Conservation (phyloP, 2,329 filamentous ascomycete genomes). For the Lithohypha guttulata region DNA sequence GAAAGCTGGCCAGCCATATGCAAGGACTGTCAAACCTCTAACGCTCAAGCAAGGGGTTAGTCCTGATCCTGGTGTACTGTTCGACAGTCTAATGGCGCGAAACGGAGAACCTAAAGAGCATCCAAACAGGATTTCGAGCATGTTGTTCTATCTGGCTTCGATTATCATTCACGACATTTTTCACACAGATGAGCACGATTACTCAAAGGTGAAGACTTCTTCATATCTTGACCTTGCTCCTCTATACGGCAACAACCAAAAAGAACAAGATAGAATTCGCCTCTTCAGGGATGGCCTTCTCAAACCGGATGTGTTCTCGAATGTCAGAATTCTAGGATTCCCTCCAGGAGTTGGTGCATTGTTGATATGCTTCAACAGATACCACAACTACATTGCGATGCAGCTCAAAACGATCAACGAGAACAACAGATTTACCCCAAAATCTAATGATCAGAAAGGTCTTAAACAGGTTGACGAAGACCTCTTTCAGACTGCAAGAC, state of each 20-base stretch:
- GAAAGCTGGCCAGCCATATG: constrained; percentile 51
- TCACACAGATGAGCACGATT: constrained; percentile 51
- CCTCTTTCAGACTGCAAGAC: constrained; percentile 46
- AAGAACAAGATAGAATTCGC: constrained; percentile 49
- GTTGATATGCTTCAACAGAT: constrained; percentile 53
- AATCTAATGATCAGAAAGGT: constrained; percentile 17
- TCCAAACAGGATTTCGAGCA: constrained; percentile 55
- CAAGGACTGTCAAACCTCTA: constrained; percentile 46
- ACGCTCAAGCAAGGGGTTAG: constrained; percentile 46
- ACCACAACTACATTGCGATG: constrained; percentile 56
- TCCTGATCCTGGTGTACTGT: constrained; percentile 53
- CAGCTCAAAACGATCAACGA: constrained; percentile 55
- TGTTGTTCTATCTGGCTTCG: constrained; percentile 60
- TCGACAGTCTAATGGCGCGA: constrained; percentile 56
- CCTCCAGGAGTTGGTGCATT: constrained; percentile 53
- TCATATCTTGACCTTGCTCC: constrained; percentile 62
- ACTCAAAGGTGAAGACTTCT: constrained; percentile 52
- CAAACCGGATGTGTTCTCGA: constrained; percentile 56
- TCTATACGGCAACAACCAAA: constrained; percentile 53
- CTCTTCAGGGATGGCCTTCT: constrained; percentile 51
- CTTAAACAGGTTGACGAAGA: constrained; percentile 41
- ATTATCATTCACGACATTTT: constrained; percentile 52
- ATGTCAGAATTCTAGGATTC: constrained; percentile 50
- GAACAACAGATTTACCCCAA: constrained; percentile 39
- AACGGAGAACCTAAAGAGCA: constrained; percentile 41